These are phyloP conservation scores for Rhodomyrtus psidioides DNA, from an alignment of 441 rosid genomes.

Conservation along the genomic window DNA sequence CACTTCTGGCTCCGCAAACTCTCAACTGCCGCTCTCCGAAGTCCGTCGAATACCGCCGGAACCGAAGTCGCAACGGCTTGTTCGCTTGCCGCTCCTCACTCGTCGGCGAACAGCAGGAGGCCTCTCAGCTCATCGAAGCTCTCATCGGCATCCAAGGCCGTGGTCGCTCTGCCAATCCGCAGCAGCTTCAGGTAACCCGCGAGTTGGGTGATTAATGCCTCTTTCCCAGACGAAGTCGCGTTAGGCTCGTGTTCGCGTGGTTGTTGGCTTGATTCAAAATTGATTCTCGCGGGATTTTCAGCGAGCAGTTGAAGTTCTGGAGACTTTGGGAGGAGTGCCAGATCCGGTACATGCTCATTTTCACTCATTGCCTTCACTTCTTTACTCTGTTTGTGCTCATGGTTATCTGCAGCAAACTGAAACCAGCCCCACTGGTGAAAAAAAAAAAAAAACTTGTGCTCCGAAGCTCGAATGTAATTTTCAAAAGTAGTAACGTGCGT, in stretches of 20 bases:
- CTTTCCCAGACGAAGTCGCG: background rate
- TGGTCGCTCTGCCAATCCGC: conserved; percentile 74
- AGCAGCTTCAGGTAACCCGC: conserved; percentile 37
- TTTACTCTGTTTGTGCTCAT: background rate
- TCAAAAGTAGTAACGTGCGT: background rate
- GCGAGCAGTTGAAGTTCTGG: conserved; percentile 61
- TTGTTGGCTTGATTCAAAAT: background rate
- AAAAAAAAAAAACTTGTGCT: background rate
- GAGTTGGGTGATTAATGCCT: background rate
- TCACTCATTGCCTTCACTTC: background rate
- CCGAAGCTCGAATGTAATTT: background rate
- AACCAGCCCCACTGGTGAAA: background rate
- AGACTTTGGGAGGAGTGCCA: conserved; percentile 53
- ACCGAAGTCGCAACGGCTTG: background rate
- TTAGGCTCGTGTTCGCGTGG: background rate
- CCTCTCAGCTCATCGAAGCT: conserved; percentile 58
- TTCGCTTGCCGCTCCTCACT: conserved; percentile 26
- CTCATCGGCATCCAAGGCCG: conserved; percentile 95
- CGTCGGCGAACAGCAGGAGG: conserved; percentile 25
- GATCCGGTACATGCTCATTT: conserved; percentile 50
- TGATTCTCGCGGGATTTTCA: conserved; percentile 55
- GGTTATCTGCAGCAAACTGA: background rate
- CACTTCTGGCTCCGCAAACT: background rate
- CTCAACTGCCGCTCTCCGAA: conserved; percentile 5
- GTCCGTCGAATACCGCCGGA: background rate